A percentile compares a stretch with the other conserved stretches of the same genome.
These are phyloP conservation scores for Globisporangium emineosum DNA, from an alignment of 352 stramenopile genomes.

Conservation along the genomic window DNA sequence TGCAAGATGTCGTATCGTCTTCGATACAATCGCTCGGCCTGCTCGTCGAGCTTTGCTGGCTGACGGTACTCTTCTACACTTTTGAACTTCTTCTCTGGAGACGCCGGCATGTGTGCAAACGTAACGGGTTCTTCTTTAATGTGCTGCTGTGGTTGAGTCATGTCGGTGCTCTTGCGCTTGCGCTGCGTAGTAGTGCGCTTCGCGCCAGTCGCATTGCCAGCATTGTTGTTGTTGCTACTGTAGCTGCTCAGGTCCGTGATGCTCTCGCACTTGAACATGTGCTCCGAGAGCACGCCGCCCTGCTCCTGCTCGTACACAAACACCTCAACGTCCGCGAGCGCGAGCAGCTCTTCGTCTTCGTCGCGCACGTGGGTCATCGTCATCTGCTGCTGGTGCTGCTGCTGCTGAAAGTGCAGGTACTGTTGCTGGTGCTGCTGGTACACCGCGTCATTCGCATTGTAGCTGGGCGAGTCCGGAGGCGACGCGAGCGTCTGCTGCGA, in stretches of 20 bases:
- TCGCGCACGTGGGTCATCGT: conserved; percentile 2
- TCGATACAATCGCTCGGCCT: conserved; percentile 55
- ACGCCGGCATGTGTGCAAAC: not conserved
- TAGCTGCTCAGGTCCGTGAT: conserved; percentile 14
- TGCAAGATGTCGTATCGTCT: conserved; percentile 72
- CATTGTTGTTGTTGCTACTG: conserved; percentile 6
- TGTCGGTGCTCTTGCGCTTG: conserved; percentile 61
- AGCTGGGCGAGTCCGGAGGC: conserved; percentile 31
- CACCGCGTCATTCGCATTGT: conserved; percentile 17
- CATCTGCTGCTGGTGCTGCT: conserved; percentile 1
- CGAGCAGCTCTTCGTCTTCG: conserved; percentile 20
- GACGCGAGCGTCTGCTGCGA: conserved; percentile 15
- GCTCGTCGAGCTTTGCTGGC: conserved; percentile 28
- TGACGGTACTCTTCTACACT: conserved; percentile 13
- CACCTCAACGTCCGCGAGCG: conserved; percentile 17
- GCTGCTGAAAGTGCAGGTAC: conserved; percentile 13
- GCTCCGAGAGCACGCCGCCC: conserved; percentile 17
- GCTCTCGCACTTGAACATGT: conserved; percentile 23
- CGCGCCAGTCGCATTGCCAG: conserved; percentile 9
- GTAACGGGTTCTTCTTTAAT: conserved; percentile 14
- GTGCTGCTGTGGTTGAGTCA: conserved; percentile 21
- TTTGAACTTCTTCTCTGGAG: conserved; percentile 36
- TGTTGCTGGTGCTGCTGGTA: conserved; percentile 32
- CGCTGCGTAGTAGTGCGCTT: conserved; percentile 21
- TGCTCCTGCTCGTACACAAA: conserved; percentile 23